These are phyloP conservation scores for Acanthamoeba lenticulata DNA, from an alignment of 208 protist genomes.

Conservation along the genomic window DNA sequence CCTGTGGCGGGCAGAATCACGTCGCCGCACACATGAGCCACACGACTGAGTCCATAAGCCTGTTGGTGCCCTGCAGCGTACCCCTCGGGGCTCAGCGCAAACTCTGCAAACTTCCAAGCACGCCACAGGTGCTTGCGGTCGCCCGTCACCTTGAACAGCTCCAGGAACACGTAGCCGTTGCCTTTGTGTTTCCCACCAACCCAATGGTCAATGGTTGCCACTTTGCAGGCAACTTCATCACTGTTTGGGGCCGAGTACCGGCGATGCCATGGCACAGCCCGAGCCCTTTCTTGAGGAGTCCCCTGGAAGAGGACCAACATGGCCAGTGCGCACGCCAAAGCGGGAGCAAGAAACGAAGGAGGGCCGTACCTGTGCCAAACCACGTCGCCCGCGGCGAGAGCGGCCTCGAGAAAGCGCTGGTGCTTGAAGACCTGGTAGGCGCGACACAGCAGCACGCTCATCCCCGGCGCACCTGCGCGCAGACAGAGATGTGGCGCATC, in stretches of 20 bases:
- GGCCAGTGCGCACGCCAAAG: neutral
- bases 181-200: neutral
- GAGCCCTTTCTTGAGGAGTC: conserved; percentile 42
- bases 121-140: conserved; percentile 45
- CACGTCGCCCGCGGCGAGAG: neutral
- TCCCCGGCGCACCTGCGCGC: neutral
- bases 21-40: neutral
- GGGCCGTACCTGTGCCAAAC: neutral
- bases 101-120: conserved; percentile 21
- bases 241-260: neutral
- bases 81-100: neutral
- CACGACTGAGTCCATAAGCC: neutral
- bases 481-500: neutral
- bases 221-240: neutral
- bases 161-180: conserved; percentile 42
- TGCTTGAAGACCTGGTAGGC: conserved; percentile 1
- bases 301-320: neutral
- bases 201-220: neutral
- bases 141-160: neutral
- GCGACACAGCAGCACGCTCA: neutral
- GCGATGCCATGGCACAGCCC: conserved; percentile 26
- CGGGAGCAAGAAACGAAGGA: no score
- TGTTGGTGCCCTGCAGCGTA: neutral
- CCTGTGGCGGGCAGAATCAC: neutral
- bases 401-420: neutral